Base-by-base conservation (phyloP, 2,329 filamentous ascomycete species). In the Calonectria ilicicola region DNA sequence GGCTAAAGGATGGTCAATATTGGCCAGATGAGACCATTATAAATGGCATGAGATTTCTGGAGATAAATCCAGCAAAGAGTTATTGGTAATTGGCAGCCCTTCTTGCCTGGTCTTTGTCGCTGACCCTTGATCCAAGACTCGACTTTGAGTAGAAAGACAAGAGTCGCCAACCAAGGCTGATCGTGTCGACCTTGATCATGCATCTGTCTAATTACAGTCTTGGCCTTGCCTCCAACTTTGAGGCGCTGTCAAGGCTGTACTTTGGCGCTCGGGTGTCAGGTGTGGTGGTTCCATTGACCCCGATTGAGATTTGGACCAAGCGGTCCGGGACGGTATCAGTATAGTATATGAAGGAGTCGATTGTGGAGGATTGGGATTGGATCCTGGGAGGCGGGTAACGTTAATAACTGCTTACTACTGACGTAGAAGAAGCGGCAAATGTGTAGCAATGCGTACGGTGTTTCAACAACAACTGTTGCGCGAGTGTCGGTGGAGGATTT, bases 321-420 rank as follows among this genome's bases (percentile, higher is more conserved):
- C 63, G 63, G 19, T 74, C 72, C 32, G 72, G 72, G 3, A 70
- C 3, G 2, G 72, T 67, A 3, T 63, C 69, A 19, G 66, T 74
- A 23, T 72, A 70, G 19, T 74, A 67, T 15, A 74, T 65, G 56
- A 70, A 74, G 3, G 2, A n/a, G 1, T 27, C n/a, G 12, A 74
- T 58, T 63, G 70, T 70, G 40, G 14, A 17, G n/a, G 19, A 35
- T 47, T 32, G 15, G n/a, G 23, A 23, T 26, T 32, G 42, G 32
- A 15, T 14, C 3, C 60, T 64, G 9, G 44, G n/a, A 35, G n/a
- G 21, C 14, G n/a, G 32, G 7, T 56, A 5, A 10, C 2, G 49
- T 56, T 19, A 56, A 15, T 3, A n/a, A 32, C 14, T 9, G 27
- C 2, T 5, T 32, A 53, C 7, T 32, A 19, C 14, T 12, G 6